Base-by-base conservation (phyloP, 208 protist species). In the Leishmania braziliensis region DNA sequence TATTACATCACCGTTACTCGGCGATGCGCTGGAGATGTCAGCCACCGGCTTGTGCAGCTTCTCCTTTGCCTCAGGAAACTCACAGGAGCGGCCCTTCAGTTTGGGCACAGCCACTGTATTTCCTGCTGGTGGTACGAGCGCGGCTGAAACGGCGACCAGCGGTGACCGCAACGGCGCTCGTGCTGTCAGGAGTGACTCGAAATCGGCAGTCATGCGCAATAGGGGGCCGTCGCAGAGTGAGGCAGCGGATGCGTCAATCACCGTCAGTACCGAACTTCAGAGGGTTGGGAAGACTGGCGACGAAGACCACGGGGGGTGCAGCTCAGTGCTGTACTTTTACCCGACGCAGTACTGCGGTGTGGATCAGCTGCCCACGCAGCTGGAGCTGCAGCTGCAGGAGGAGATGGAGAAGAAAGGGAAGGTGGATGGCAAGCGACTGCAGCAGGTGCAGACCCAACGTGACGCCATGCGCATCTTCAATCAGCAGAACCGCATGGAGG, bases 371-470 rank as follows among this genome's bases (percentile, higher is more conserved):
- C 92, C 88, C 6, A 92, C 91, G 43, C 58, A 84, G 6, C 85
- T 93, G 43, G 92, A 96, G 77, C 63, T 90, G 81, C 92, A 96
- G 79, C 75, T 95, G 62, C 82, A 92, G 66, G 92, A 96, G 68
- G 94, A 96, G 78, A 82, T 69, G 62, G 92, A 95, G 81, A 90
- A 91, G 72, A 97, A 96, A 80, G 92, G 95, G 69, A 96, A 95
- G 88, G 84, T 90, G 56, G 95, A 96, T 79, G 84, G 86, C 5
- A 95, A 96, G 85, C 93, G 94, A 83, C 83, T 91, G 77, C 77
- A 85, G 50, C 91, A 94, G 85, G 81, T 92, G 43, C 95, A 96
- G 83, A 82, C 86, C 60, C 91, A 98, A 83, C 86, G 86, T 18
- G 91, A 98, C 50, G 74, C 75, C 51, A 78, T 95, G 33, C 85